A percentile compares a stretch with the other conserved stretches of the same genome.
These are phyloP conservation scores for Penicillium sp. DNA, from an alignment of 2,329 filamentous ascomycete genomes.

Conservation along the genomic window DNA sequence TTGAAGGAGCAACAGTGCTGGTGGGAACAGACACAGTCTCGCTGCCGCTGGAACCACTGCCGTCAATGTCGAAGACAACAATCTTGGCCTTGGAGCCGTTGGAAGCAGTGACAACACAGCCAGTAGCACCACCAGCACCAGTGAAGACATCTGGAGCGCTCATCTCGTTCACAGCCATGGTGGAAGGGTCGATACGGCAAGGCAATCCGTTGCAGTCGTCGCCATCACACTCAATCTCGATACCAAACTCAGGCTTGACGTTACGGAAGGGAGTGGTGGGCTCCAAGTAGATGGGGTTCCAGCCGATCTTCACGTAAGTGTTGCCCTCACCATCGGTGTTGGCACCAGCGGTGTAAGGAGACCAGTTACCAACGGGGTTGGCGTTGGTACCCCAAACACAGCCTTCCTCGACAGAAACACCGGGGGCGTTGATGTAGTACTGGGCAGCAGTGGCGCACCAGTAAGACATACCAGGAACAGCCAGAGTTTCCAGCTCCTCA, in stretches of 20 bases:
- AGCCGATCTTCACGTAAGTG: conserved; percentile 74
- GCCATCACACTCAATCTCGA: conserved; percentile 69
- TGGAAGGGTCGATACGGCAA: conserved; percentile 67
- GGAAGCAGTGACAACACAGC: conserved; percentile 76
- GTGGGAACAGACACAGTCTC: conserved; percentile 13
- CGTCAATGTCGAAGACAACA: conserved; percentile 55
- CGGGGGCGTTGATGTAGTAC: conserved; percentile 78
- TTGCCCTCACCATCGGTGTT: conserved; percentile 66
- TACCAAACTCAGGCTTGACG: conserved; percentile 64
- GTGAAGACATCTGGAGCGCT: conserved; percentile 53
- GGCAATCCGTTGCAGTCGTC: conserved; percentile 71
- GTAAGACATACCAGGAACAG: conserved; percentile 69
- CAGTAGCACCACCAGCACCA: conserved; percentile 68
- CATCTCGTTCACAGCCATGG: conserved; percentile 59
- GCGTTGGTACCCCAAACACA: conserved; percentile 70
- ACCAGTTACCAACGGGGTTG: conserved; percentile 72
- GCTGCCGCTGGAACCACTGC: conserved; percentile 11
- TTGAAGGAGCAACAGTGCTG: conserved; percentile 11
- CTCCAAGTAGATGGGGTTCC: conserved; percentile 73
- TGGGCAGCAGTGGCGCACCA: conserved; percentile 74
- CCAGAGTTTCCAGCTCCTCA: conserved; percentile 57
- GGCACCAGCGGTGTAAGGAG: conserved; percentile 72
- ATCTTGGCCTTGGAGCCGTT: conserved; percentile 67
- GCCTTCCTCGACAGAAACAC: conserved; percentile 58
- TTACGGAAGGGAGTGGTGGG: conserved; percentile 53